These are phyloP conservation scores for Tylopilus rubrobrunneus DNA, from an alignment of 768 basidiomycete genomes.

Conservation along the genomic window DNA sequence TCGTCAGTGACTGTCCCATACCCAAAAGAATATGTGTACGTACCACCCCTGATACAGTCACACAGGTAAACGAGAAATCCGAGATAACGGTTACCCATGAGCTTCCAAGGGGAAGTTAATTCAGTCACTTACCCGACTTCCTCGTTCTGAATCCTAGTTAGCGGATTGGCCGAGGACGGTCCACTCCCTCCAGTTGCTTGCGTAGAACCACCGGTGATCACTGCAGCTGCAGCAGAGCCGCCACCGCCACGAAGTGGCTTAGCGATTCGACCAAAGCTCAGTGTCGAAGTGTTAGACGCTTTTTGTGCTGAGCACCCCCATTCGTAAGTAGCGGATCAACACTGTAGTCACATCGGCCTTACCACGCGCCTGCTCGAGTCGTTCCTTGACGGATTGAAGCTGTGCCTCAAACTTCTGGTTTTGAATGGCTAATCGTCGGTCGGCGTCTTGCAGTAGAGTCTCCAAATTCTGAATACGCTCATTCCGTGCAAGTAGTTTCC, in stretches of 20 bases:
- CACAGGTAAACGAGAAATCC: slow-evolving; percentile 14
- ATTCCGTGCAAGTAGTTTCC: slow-evolving; percentile 92
- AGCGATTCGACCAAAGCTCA: slow-evolving; percentile 92
- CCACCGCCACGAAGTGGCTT: slow-evolving; percentile 96
- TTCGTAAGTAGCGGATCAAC: slow-evolving; percentile 19
- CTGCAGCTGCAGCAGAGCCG: slow-evolving; percentile 45
- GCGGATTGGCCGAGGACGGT: slow-evolving; percentile 56
- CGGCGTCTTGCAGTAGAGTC: slow-evolving; percentile 86
- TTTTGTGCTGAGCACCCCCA: slow-evolving; percentile 62
- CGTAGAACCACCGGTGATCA: slow-evolving; percentile 36
- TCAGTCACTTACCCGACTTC: slow-evolving; percentile 58
- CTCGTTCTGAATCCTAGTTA: slow-evolving; percentile 76
- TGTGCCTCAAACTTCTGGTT: slow-evolving; percentile 96
- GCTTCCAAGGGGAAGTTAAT: slow-evolving; percentile 12
- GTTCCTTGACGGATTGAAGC: slow-evolving; percentile 85
- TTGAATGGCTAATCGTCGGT: slow-evolving; percentile 86
- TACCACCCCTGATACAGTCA: slow-evolving; percentile 31
- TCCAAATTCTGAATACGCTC: slow-evolving; percentile 98
- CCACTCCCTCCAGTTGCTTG: slow-evolving; percentile 40
- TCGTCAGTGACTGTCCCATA: slow-evolving; percentile 18
- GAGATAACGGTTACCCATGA: slow-evolving; percentile 17
- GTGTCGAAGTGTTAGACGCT: slow-evolving; percentile 59
- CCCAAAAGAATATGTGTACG: slow-evolving; percentile 16
- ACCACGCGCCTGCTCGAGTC: slow-evolving; percentile 92
- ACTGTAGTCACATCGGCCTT: slow-evolving; percentile 27